Conservation (phyloP, 257 asterid genomes). For the Salvia miltiorrhiza region DNA sequence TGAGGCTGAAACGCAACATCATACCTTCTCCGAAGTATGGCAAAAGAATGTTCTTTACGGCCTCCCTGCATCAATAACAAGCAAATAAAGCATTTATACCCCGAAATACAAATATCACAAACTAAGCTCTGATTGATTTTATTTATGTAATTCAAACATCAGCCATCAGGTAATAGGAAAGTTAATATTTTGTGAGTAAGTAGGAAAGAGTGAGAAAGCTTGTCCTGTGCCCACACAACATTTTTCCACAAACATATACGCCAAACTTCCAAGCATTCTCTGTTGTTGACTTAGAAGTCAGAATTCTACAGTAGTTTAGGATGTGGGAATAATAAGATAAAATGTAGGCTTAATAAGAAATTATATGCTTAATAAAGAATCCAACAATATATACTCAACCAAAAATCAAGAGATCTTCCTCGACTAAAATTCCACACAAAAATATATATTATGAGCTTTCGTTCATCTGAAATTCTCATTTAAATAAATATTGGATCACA, state of each 20-base stretch:
- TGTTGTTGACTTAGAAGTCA: not conserved
- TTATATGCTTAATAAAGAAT: no score
- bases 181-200: not conserved
- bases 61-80: conserved; percentile 55
- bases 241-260: not conserved
- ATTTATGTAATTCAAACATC: not conserved
- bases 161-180: not conserved
- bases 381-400: not conserved
- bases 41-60: conserved; percentile 51
- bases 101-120: no score
- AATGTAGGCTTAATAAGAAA: not conserved
- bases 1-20: conserved; percentile 18
- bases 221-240: not conserved
- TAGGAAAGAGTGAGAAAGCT: not conserved
- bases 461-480: not conserved
- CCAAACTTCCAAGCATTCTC: not conserved
- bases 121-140: not conserved
- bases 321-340: not conserved
- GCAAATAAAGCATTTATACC: conserved; percentile 19
- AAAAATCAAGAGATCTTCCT: not conserved
- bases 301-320: not conserved
- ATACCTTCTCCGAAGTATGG: conserved; percentile 79
- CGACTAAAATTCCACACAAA: not conserved
- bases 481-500: not conserved
- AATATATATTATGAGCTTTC: not conserved